Evolutionary conservation across 2,329 filamentous ascomycete species (phyloP), one percentile per base, ranked within the genome.

Genomic region (Scortechinia acanthostroma): DNA sequence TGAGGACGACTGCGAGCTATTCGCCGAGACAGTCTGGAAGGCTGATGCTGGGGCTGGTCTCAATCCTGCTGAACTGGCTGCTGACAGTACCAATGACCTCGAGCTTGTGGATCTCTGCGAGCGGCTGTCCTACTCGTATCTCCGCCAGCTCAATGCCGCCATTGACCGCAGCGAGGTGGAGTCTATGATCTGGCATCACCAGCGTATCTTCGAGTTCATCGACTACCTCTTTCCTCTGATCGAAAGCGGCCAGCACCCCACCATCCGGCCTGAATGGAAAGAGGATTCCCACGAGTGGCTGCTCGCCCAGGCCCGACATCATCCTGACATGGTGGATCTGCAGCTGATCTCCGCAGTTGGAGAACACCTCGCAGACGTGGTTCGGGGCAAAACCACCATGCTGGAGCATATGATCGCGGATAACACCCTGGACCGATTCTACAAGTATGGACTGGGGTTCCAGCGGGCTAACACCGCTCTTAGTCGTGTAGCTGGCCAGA

Each of bases 401-500:
- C 54, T 69, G 4, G 66, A 69, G 45, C 54, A 60, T 42, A 48
- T 71, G 43, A 55, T 52, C 22, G 50, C 58, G 22, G 54, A 67
- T 15, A 53, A 58, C 3, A 49, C 66, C 33, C 50, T 70, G 3
- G 51, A 59, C 6, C 43, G 53, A 2, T 60, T 63, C 42, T 69
- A 71, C 46, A 17, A 55, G 54, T 21, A 55, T 57, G 23, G 48
- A 47, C 1, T 48, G 48, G 0, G 48, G 51, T 14, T 55, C 58
- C 35, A 40, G 47, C 2, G 53, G 6, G 55, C 52, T 21, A 28
- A 51, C 15, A 52, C 64, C 16, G 52, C 62, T 16, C 53, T 55
- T n/a, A n/a, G n/a, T n/a, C n/a, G n/a, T n/a, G n/a, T n/a, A n/a
- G n/a, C n/a, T n/a, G n/a, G n/a, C 4, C 59, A 62, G 19, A 55